phyloP scores from a whole-genome alignment of 352 stramenopile species.

The Globisporangium iwayamae region DNA sequence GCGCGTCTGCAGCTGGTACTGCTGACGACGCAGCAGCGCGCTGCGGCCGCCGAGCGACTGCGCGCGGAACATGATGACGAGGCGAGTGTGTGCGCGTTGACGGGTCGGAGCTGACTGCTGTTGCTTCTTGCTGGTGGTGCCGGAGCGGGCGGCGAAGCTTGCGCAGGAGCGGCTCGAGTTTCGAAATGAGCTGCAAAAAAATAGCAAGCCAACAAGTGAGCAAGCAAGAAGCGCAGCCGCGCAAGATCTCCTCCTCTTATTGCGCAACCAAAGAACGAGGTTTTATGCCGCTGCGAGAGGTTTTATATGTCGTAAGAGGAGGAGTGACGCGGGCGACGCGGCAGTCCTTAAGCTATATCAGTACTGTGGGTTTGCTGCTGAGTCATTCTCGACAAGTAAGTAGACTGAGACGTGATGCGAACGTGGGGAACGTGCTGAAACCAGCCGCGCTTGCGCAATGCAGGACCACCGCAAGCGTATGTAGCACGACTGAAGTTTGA shows the following conservation, averaged over 20 bases:
- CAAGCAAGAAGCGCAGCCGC: constrained; percentile 1
- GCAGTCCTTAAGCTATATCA: neutral
- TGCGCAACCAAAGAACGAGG: constrained; percentile 6
- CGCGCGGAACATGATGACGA: constrained; percentile 34
- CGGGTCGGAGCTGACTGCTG: neutral
- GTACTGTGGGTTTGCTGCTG: neutral
- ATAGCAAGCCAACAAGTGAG: neutral
- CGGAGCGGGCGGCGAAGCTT: neutral
- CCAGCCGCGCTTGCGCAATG: neutral
- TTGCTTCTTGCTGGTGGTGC: neutral
- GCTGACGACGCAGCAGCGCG: constrained; percentile 12
- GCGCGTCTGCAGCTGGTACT: constrained; percentile 25
- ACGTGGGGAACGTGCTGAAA: neutral
- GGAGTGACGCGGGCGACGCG: constrained; percentile 3
- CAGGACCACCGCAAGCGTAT: neutral
- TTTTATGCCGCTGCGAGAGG: neutral
- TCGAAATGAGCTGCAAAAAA: constrained; percentile 4
- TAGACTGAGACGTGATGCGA: too few species aligned
- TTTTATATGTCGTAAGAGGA: neutral
- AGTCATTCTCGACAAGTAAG: too few species aligned
- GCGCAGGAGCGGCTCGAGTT: constrained; percentile 7
- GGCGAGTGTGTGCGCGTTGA: neutral
- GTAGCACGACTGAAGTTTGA: neutral
- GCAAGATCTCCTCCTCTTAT: constrained; percentile 7
- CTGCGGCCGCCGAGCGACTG: constrained; percentile 27